Conservation (phyloP, 495 filamentous ascomycete genomes). For the Aspergillus bertholletiae region DNA sequence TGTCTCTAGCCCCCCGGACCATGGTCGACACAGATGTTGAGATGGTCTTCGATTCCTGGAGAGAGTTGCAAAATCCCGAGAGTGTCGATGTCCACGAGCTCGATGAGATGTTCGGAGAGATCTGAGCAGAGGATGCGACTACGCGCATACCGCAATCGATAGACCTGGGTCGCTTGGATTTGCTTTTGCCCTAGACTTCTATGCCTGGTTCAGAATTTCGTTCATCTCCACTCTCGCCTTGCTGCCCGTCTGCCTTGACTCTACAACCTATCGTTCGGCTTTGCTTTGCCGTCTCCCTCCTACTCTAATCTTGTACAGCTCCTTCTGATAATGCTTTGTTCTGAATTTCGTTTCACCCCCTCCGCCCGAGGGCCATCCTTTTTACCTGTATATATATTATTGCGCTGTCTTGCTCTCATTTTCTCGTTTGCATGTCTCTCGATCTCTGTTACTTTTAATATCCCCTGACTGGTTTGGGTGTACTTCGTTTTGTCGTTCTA, state of each 20-base stretch:
- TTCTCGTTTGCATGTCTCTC: slow-evolving; percentile 10
- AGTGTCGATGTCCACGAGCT: slow-evolving; percentile 89
- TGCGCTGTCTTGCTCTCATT: slow-evolving; percentile 13
- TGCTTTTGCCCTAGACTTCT: no score
- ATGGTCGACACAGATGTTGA: slow-evolving; percentile 40
- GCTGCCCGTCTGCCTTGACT: background rate
- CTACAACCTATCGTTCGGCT: background rate
- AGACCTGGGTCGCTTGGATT: background rate
- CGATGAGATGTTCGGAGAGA: slow-evolving; percentile 72
- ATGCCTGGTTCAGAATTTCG: background rate
- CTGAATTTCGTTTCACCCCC: slow-evolving; percentile 12
- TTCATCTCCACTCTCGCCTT: slow-evolving; percentile 14
- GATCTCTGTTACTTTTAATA: slow-evolving; percentile 5
- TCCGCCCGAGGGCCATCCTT: slow-evolving; percentile 18
- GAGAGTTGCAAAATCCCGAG: slow-evolving; percentile 79
- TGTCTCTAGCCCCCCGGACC: slow-evolving; percentile 39
- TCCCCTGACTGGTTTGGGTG: slow-evolving; percentile 6
- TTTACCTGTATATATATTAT: slow-evolving; percentile 37
- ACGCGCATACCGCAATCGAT: background rate
- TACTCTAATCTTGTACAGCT: slow-evolving; percentile 27
- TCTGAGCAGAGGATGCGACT: slow-evolving; percentile 22
- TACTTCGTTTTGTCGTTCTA: background rate
- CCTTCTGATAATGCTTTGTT: slow-evolving; percentile 19
- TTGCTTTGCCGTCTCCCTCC: slow-evolving; percentile 1
- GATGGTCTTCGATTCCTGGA: slow-evolving; percentile 39